Evolutionary conservation across 2,329 filamentous ascomycete genomes (phyloP), one percentile per base, ranked within the genome.

Genomic region (Scytalidium lignicola): DNA sequence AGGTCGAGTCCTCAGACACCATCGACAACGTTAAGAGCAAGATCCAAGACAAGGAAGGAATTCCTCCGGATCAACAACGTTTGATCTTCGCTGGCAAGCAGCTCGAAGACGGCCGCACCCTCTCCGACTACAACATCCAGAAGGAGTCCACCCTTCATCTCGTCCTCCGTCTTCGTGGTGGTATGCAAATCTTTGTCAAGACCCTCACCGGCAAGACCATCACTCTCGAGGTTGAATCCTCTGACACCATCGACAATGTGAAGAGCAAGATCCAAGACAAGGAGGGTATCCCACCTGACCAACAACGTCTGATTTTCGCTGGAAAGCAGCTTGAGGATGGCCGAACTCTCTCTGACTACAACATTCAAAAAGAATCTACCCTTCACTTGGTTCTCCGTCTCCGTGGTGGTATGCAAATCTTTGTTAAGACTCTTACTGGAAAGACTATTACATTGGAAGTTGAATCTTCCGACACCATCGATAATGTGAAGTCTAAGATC

Each of bases 11-110:
- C 0, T 88, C 83, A 1, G 90, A 95, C 62, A 95, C 90, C 39
- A 95, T 95, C 70, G 90, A 96, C 76, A 96, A 96, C 55, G 91
- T 96, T 37, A 96, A 96, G 83, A 83, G 80, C 45, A 96, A 96
- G 81, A 96, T 96, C 41, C 91, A 96, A 71, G 91, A 96, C 65
- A 96, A 96, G 82, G 91, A 96, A 72, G 91, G 91, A 21, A 96
- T 96, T 49, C 92, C 91, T 43, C 91, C 91, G 10, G 91, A 96
- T 66, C 91, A 97, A 73, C 91, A 96, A 76, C 92, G 91, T 61
- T 71, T 96, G 59, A 96, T 96, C 69, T 96, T 96, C 60, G 91
- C 91, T 41, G 92, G 91, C 50, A 96, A 96, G 80, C 91, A 96
- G 69, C 82, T 96, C 3, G 92, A 97, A 70, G 92, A 97, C 60